Percentiles rank a stretch among this genome's conserved stretches.
phyloP scores from a whole-genome alignment of 2,329 filamentous ascomycete species.

The Beauveria bassiana region DNA sequence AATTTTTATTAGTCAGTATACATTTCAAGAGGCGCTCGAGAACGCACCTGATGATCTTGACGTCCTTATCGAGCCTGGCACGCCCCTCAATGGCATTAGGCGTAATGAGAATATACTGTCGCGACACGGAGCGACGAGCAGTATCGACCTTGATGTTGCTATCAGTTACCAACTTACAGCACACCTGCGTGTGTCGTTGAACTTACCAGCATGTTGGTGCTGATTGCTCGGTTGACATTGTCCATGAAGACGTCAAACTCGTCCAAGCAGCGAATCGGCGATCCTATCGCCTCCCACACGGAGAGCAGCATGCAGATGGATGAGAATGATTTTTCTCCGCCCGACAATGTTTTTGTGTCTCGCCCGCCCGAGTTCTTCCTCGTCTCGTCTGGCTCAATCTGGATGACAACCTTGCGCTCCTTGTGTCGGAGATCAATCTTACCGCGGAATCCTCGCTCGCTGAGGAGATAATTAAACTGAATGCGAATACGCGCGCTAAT shows the following conservation, averaged over 20 bases:
- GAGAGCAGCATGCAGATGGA: constrained; percentile 89
- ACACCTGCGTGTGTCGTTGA: neutral
- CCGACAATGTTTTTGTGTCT: constrained; percentile 85
- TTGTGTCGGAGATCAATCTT: constrained; percentile 71
- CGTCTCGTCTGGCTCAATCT: constrained; percentile 65
- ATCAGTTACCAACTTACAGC: neutral
- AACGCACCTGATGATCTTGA: constrained; percentile 66
- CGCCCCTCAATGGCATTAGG: constrained; percentile 71
- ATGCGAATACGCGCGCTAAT: constrained; percentile 82
- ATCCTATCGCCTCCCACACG: constrained; percentile 98
- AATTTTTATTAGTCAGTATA: constrained; percentile 18
- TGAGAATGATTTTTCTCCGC: constrained; percentile 95
- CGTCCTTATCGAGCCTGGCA: constrained; percentile 55
- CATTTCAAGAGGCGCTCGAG: neutral
- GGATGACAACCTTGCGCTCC: constrained; percentile 65
- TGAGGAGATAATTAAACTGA: constrained; percentile 82
- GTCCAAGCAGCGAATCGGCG: constrained; percentile 86
- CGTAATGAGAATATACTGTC: constrained; percentile 94
- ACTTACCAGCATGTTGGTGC: constrained; percentile 85
- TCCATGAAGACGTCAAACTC: constrained; percentile 99
- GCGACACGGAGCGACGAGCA: constrained; percentile 76
- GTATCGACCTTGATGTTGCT: constrained; percentile 60
- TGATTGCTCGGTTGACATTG: constrained; percentile 86
- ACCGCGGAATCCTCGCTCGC: constrained; percentile 82
- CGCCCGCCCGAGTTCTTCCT: constrained; percentile 62